Evolutionary conservation across 1,139 yeast species (phyloP).

Genomic region (Yamadazyma mexicana): DNA sequence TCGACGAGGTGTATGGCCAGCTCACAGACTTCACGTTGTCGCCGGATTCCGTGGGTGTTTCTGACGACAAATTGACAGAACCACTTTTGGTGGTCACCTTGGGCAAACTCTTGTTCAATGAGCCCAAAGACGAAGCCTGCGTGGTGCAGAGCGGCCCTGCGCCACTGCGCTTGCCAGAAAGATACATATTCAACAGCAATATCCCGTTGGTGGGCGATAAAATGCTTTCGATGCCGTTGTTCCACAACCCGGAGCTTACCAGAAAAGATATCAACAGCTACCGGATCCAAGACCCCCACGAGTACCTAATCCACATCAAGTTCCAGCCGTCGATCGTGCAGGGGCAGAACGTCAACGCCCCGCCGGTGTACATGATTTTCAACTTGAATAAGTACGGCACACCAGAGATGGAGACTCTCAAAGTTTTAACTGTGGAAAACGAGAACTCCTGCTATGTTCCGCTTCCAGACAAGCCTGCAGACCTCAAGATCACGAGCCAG

Average conservation of each 20-base stretch:
- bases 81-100: conserved; percentile 39
- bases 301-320: conserved; percentile 44
- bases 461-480: conserved; percentile 40
- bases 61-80: conserved; percentile 11
- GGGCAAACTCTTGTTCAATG: conserved; percentile 36
- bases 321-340: conserved; percentile 47
- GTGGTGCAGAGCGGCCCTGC: conserved; percentile 4
- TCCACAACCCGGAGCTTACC: conserved; percentile 19
- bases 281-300: conserved; percentile 32
- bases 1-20: conserved; percentile 1
- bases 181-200: conserved; percentile 41
- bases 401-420: conserved; percentile 42
- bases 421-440: conserved; percentile 47
- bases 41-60: conserved; percentile 2
- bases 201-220: conserved; percentile 42
- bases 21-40: conserved; percentile 1
- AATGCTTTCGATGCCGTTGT: conserved; percentile 35
- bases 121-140: conserved; percentile 10
- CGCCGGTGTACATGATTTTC: conserved; percentile 58
- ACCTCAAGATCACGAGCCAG: conserved; percentile 43
- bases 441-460: conserved; percentile 44
- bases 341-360: conserved; percentile 29
- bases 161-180: not conserved
- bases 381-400: conserved; percentile 38
- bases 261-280: conserved; percentile 21